Percentiles rank a stretch among this genome's conserved stretches.
These are phyloP conservation scores for Fusarium euwallaceae DNA, from an alignment of 2,329 filamentous ascomycete species.

Conservation along the genomic window DNA sequence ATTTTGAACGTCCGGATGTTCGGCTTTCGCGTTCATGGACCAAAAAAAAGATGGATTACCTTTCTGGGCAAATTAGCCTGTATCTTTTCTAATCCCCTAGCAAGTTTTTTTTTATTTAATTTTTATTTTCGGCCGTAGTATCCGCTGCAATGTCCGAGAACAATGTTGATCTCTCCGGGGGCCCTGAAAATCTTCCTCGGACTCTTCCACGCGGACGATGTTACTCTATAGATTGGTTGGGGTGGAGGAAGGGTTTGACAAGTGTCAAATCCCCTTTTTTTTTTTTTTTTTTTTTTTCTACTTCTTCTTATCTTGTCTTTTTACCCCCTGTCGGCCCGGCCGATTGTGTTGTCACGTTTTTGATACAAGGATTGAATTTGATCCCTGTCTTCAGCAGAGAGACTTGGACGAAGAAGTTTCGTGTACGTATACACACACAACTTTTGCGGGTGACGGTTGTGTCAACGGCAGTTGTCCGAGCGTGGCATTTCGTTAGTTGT, in stretches of 20 bases:
- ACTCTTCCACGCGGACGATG: conserved; percentile 25
- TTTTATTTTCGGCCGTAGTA: neutral
- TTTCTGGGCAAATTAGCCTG: conserved; percentile 1
- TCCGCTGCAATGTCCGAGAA: conserved; percentile 27
- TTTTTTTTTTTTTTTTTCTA: neutral
- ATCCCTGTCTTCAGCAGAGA: neutral
- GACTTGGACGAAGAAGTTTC: neutral
- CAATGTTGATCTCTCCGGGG: conserved; percentile 14
- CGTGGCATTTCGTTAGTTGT: neutral
- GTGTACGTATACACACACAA: neutral
- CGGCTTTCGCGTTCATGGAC: neutral
- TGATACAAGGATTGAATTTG: neutral
- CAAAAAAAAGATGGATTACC: neutral
- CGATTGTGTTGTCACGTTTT: conserved; percentile 6
- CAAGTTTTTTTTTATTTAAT: conserved; percentile 11
- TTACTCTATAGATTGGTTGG: conserved; percentile 26
- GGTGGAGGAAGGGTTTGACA: conserved; percentile 16
- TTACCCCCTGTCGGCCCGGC: conserved; percentile 18
- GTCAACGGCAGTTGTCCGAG: neutral
- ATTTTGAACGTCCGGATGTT: conserved; percentile 9
- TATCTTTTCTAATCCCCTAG: conserved; percentile 17
- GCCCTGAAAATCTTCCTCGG: conserved; percentile 13
- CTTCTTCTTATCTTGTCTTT: conserved; percentile 26
- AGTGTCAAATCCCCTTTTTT: conserved; percentile 13
- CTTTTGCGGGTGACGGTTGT: neutral